phyloP scores from a whole-genome alignment of 2,329 filamentous ascomycete species.

The Fusarium succisae region DNA sequence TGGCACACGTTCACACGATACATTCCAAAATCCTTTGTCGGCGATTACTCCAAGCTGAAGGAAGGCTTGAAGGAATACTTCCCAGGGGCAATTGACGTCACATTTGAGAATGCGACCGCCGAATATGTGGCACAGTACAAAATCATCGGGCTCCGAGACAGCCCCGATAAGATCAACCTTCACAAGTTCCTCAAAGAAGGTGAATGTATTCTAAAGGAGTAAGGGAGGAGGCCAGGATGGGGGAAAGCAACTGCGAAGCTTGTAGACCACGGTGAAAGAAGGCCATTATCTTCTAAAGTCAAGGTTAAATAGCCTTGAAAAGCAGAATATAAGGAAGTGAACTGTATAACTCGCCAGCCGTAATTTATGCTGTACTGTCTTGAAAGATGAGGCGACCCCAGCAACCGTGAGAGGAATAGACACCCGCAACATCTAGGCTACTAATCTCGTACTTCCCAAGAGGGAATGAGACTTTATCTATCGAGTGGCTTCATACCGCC shows the following conservation, averaged over 20 bases:
- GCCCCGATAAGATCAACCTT: background rate
- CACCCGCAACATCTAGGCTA: background rate
- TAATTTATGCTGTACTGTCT: background rate
- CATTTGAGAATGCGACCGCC: background rate
- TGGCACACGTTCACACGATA: too few species aligned
- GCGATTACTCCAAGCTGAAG: too few species aligned
- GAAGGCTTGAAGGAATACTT: too few species aligned
- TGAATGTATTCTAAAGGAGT: too few species aligned
- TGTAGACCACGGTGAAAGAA: too few species aligned
- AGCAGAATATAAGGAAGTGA: rapidly evolving
- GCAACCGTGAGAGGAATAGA: rapidly evolving
- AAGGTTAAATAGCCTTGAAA: background rate
- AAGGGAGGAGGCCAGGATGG: rapidly evolving
- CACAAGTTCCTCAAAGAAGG: background rate
- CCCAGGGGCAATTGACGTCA: background rate
- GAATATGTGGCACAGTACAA: background rate
- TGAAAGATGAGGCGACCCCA: background rate
- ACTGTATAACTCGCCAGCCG: background rate
- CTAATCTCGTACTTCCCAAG: background rate
- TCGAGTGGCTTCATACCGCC: background rate
- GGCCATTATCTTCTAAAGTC: rapidly evolving
- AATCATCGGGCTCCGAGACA: background rate
- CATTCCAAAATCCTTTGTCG: too few species aligned
- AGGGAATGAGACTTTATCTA: background rate
- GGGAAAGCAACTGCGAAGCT: background rate